Base-by-base conservation (phyloP, 139 green algal genomes). In the Chlorella vulgaris region DNA sequence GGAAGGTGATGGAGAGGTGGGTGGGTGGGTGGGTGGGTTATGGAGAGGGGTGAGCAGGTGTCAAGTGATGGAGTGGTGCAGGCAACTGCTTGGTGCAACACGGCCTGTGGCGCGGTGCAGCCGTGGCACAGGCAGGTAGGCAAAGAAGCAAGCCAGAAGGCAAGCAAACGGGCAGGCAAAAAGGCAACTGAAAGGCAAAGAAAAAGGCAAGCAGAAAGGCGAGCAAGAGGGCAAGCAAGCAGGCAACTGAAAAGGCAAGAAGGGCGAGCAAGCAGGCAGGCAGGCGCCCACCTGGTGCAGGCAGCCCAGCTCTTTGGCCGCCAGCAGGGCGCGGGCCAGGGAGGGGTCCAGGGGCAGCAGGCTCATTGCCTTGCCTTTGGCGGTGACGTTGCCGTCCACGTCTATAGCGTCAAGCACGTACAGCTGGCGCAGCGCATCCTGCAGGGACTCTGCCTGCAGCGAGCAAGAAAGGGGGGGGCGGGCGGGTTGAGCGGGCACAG, bases 371-470 rank as follows among this genome's bases (percentile, higher is more conserved):
- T 53, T 65, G 28, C 81, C 84, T n/a, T 75, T 62, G 28, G 73
- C 80, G 26, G 93, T 96, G 63, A 98, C 93, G 38, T 70, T 38
- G 26, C 96, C 96, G 40, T 95, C 88, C 7, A 53, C 71, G 83
- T 98, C 94, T 40, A 99, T 93, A 10, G 93, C 94, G 62, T 94
- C 95, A 28, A 98, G 85, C 7, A 96, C 84, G 82, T 95, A 96
- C 78, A 99, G 92, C 90, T 98, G 93, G 39, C 90, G 87, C 55
- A 99, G 89, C 4, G 94, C 94, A 58, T 96, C 93, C 77, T 94
- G 82, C 51, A 94, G 81, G 7, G 88, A 83, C 28, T 76, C 83
- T 4, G 47, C 10, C 73, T 79, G 73, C 43, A 19, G 19, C 4
- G 0, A 43, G 47, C 36, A 51, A 28, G 33, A 43, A 70, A 40